A percentile compares a stretch with the other conserved stretches of the same genome.
These are phyloP conservation scores for Zizania latifolia DNA, from an alignment of 176 grass and related monocot genomes.

Conservation along the genomic window DNA sequence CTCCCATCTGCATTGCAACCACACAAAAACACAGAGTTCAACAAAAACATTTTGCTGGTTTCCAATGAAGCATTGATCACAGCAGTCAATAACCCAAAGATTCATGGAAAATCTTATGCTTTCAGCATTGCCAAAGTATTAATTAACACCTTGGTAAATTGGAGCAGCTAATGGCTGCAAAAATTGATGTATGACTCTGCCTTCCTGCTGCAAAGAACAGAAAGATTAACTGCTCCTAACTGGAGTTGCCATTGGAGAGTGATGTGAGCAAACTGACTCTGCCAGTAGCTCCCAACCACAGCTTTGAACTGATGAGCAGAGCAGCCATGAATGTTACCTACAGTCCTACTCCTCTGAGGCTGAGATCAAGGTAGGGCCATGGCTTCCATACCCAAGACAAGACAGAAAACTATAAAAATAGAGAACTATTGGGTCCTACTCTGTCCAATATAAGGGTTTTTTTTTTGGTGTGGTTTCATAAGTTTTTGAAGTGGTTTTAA, in stretches of 20 bases:
- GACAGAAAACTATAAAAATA: not conserved
- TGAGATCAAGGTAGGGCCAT: not conserved
- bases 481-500: no score
- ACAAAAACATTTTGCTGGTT: not conserved
- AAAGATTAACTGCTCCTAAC: not conserved
- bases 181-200: no score
- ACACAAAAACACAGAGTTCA: not conserved
- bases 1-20: constrained; percentile 41
- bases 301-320: not conserved
- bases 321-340: constrained; percentile 11
- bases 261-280: not conserved
- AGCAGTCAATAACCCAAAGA: not conserved
- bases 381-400: not conserved
- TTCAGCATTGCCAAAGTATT: no score
- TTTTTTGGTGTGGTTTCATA: no score
- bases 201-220: not conserved
- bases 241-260: not conserved
- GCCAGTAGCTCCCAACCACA: not conserved
- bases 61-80: not conserved
- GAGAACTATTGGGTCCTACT: no score
- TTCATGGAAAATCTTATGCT: not conserved
- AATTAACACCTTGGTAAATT: no score
- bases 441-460: no score
- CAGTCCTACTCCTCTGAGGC: not conserved
- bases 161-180: no score